phyloP scores from a whole-genome alignment of 2,329 filamentous ascomycete genomes.

The Xylaria polymorpha region DNA sequence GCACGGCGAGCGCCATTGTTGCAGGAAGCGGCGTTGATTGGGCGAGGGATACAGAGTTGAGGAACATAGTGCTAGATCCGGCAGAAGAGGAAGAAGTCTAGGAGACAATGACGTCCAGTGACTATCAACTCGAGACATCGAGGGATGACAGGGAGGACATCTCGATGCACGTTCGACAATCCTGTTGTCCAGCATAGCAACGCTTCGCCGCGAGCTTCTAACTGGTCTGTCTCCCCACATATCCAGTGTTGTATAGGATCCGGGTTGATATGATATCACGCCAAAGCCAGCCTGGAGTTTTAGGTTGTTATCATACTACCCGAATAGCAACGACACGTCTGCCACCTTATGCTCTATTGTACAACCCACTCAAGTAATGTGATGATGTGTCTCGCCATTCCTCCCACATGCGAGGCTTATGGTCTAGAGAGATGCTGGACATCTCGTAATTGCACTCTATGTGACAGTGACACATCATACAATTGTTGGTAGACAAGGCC shows the following conservation, averaged over 20 bases:
- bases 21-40: constrained; percentile 87
- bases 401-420: background rate
- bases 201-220: background rate
- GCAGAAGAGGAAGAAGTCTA: constrained; percentile 58
- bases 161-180: background rate
- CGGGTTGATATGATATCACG: background rate
- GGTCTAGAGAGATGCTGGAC: background rate
- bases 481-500: background rate
- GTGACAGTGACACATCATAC: background rate
- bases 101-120: background rate
- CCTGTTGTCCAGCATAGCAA: background rate
- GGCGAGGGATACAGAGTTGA: constrained; percentile 75
- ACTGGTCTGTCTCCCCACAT: background rate
- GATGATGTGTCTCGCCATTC: background rate
- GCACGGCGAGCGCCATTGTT: constrained; percentile 79
- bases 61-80: constrained; percentile 77
- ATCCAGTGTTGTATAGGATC: background rate
- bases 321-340: background rate
- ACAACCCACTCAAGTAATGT: background rate
- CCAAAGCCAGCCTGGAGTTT: background rate
- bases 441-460: background rate
- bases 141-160: background rate
- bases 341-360: background rate
- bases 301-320: background rate
- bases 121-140: background rate